Evolutionary conservation across 805 yeast genomes (phyloP), one percentile per base, ranked within the genome.

Genomic region (Candida jianshihensis): DNA sequence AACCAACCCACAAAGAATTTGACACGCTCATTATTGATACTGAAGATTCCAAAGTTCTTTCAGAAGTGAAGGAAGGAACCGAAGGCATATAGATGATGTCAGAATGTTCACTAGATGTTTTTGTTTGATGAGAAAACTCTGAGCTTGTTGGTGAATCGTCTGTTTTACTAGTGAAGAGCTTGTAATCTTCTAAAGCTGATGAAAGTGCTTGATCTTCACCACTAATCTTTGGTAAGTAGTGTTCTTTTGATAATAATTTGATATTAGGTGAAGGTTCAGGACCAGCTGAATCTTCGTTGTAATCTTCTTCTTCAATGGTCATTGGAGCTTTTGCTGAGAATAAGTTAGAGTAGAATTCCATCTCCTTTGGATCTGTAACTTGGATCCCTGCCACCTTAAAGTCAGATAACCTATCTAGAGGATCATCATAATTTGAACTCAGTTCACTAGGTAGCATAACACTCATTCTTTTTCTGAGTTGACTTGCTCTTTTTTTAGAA

Each of bases 1-100:
- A 31, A 5, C 53, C 54, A 24, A 51, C 47, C 56, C 56, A 51
- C 7, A 51, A 14, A 0, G 54, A 43, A 25, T 44, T 40, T 2
- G 51, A 47, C 0, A 51, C 43, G 8, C 33, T 33, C 36, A 38
- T n/a, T 2, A 50, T 41, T 10, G 46, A 49, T 5, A 34, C 16
- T 31, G 40, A 42, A 1, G 56, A 49, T 5, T 39, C 47, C 1
- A 40, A 20, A 0, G 42, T 37, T 5, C 33, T 39, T 12, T 38
- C 8, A 0, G 52, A 42, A 8, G 38, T 7, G 8, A 48, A 35
- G 1, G 54, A 45, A 3, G 46, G 46, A 3, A 42, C 26, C 2
- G 45, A 33, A 5, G 41, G 30, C 9, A 37, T 16, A 7, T 36
- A 21, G 9, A 26, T 20, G 12, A 14, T 16, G 18, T 19, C 26